Evolutionary conservation across 768 basidiomycete species (phyloP), one percentile per base, ranked within the genome.

Genomic region (Pluteus cervinus): DNA sequence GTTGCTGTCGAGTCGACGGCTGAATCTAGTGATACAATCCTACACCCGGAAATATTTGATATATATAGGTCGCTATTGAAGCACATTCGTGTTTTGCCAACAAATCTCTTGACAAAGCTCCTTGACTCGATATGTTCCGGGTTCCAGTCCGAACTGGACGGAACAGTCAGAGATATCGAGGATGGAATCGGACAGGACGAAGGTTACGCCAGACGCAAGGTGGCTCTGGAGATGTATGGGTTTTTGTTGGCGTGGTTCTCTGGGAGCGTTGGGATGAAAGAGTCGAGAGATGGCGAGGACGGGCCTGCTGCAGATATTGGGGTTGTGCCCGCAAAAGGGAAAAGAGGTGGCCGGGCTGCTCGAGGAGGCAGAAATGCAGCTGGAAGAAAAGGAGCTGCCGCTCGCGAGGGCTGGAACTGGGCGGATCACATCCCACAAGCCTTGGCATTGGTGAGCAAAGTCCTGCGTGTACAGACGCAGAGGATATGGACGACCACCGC

Each of bases 191-290:
- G 79, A 41, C 68, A 82, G 40, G n/a, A n/a, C n/a, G n/a, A n/a
- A n/a, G 65, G 69, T 2, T 69, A 75, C 49, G 58, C 71, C 45
- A 51, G 65, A 0, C 90, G 91, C 57, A 86, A 82, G 55, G 46
- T 54, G 3, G 77, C 89, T 0, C 68, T 99, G 42, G 96, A 98
- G 57, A 81, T 86, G 69, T 97, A 89, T 56, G 86, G 84, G 5
- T 97, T 98, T 55, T 65, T 97, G 17, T 60, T 96, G n/a, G 72
- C 81, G 43, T 97, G 92, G 92, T 93, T 93, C 54, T 61, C 66
- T 8, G 80, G 80, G 0, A 84, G 81, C 1, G 91, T 94, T 59
- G 85, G 82, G 47, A 76, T 83, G 41, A 84, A 82, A 29, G 63
- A 63, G 5, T 53, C 67, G 9, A n/a, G n/a, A n/a, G 73, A 65